phyloP scores from a whole-genome alignment of 805 yeast genomes.

The Metschnikowia drakensbergensis region DNA sequence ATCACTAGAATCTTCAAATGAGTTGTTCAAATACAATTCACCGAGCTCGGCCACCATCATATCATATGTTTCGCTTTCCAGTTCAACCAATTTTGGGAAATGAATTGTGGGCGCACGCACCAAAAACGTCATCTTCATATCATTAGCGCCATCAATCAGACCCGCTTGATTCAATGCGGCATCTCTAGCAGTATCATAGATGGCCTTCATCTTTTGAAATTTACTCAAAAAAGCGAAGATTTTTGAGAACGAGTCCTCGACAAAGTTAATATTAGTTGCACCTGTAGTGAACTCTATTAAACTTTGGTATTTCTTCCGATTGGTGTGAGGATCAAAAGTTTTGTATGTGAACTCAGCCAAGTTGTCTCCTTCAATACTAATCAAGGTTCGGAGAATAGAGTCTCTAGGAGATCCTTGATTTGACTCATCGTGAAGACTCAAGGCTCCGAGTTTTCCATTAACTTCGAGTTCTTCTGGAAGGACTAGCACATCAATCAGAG shows the following conservation, averaged over 20 bases:
- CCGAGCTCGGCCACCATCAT: slow-evolving; percentile 72
- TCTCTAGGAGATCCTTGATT: slow-evolving; percentile 58
- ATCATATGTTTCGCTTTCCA: slow-evolving; percentile 45
- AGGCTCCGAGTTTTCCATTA: slow-evolving; percentile 68
- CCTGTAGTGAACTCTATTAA: slow-evolving; percentile 65
- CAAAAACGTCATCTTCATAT: slow-evolving; percentile 66
- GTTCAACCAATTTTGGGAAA: slow-evolving; percentile 60
- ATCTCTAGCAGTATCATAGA: slow-evolving; percentile 87
- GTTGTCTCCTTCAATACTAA: slow-evolving; percentile 77
- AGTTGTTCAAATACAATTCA: slow-evolving; percentile 68
- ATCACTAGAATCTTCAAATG: slow-evolving; percentile 37
- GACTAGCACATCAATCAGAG: slow-evolving; percentile 59
- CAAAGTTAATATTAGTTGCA: slow-evolving; percentile 69
- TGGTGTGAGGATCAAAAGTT: slow-evolving; percentile 58
- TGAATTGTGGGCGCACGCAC: slow-evolving; percentile 80
- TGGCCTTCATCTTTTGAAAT: slow-evolving; percentile 77
- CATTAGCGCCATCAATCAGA: slow-evolving; percentile 53
- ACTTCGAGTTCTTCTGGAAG: slow-evolving; percentile 78
- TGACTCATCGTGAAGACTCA: slow-evolving; percentile 73
- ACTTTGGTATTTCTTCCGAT: slow-evolving; percentile 50
- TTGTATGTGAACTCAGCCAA: slow-evolving; percentile 82
- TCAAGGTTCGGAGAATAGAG: slow-evolving; percentile 58
- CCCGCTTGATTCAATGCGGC: slow-evolving; percentile 83
- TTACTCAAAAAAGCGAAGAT: slow-evolving; percentile 65
- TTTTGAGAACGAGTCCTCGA: slow-evolving; percentile 73